phyloP scores from a whole-genome alignment of 306 rosid species.

The Fragaria ananassa region DNA sequence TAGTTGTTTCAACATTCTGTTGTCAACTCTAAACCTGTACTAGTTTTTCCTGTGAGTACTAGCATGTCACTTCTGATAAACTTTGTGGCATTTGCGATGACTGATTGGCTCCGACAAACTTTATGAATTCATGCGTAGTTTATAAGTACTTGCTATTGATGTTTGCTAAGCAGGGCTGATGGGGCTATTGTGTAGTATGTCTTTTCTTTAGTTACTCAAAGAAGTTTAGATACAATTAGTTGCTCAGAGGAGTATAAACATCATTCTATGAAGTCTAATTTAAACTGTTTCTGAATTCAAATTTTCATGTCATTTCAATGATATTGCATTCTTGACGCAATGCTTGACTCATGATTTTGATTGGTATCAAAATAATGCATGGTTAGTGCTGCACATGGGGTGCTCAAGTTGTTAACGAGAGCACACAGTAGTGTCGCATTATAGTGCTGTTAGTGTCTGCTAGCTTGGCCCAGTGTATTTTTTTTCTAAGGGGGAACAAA shows the following conservation, averaged over 20 bases:
- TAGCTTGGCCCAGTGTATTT: background rate
- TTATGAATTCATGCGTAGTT: background rate
- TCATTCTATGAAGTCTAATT: background rate
- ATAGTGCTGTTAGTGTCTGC: background rate
- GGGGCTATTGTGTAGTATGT: background rate
- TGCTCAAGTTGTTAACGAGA: constrained; percentile 2
- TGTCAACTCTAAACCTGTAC: background rate
- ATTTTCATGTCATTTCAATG: background rate
- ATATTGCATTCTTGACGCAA: background rate
- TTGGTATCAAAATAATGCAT: background rate
- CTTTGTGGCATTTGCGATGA: background rate
- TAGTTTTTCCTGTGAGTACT: background rate
- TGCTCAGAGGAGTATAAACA: background rate
- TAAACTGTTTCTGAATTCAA: background rate
- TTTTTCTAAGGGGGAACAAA: background rate
- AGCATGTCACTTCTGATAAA: background rate
- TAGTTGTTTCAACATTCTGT: constrained; percentile 2
- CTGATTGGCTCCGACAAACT: background rate
- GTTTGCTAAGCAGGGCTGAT: background rate
- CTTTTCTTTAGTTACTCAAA: background rate
- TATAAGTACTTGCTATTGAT: background rate
- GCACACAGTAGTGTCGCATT: background rate
- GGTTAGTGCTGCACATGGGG: constrained; percentile 4
- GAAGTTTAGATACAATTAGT: background rate
- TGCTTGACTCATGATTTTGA: background rate